phyloP scores from a whole-genome alignment of 192 early-diverging fungal genomes.

The Paraglomus brasilianum region DNA sequence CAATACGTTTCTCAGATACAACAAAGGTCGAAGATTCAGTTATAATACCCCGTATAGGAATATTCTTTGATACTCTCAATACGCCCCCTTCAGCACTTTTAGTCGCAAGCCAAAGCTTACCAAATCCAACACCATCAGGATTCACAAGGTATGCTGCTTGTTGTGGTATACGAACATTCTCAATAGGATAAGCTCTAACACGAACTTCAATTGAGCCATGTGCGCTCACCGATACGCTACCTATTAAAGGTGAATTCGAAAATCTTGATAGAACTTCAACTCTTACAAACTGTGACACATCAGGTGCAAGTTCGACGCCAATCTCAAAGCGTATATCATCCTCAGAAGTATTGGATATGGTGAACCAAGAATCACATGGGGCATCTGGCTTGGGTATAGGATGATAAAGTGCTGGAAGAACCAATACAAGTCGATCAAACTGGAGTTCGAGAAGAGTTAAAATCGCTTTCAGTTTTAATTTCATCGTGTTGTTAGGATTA shows the following conservation, averaged over 20 bases:
- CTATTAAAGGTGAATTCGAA: constrained; percentile 76
- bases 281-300: constrained; percentile 59
- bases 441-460: constrained; percentile 72
- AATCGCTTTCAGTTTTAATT: constrained; percentile 47
- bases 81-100: constrained; percentile 39
- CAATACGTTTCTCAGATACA: constrained; percentile 65
- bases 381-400: constrained; percentile 55
- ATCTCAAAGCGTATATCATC: constrained; percentile 81
- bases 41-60: constrained; percentile 65
- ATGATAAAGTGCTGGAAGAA: constrained; percentile 70
- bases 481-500: constrained; percentile 63
- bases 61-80: constrained; percentile 54
- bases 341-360: constrained; percentile 69
- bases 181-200: constrained; percentile 62
- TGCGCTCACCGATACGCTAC: constrained; percentile 63
- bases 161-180: constrained; percentile 55
- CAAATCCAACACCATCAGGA: constrained; percentile 64
- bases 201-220: constrained; percentile 69
- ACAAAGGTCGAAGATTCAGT: constrained; percentile 68
- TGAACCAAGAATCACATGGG: constrained; percentile 83
- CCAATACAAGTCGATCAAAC: constrained; percentile 70
- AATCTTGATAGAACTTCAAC: constrained; percentile 77
- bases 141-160: constrained; percentile 58
- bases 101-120: constrained; percentile 65
- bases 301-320: constrained; percentile 59